phyloP scores from a whole-genome alignment of 1,284 basidiomycete species.

The Schizophyllum amplum region DNA sequence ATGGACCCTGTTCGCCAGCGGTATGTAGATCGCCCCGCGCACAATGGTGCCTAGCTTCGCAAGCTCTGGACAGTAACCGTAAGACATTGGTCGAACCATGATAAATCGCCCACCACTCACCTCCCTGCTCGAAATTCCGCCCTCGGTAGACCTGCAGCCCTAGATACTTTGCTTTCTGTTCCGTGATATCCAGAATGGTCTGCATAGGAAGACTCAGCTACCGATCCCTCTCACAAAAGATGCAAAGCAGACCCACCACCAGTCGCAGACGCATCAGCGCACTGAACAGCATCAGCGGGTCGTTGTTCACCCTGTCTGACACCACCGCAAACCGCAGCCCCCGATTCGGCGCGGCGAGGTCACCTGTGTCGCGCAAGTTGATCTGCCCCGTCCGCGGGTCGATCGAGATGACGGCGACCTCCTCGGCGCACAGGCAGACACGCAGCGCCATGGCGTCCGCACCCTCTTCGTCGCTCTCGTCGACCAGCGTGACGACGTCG shows the following conservation, averaged over 20 bases:
- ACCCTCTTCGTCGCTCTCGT: no score
- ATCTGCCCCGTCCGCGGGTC: conserved; percentile 67
- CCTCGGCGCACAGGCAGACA: conserved; percentile 63
- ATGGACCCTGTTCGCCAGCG: conserved; percentile 57
- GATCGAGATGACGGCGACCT: conserved; percentile 61
- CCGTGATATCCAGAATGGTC: conserved; percentile 68
- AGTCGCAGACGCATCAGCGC: conserved; percentile 48
- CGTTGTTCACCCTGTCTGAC: conserved; percentile 55
- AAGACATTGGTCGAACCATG: conserved; percentile 3
- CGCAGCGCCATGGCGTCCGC: conserved; percentile 49
- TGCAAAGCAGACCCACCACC: conserved; percentile 31
- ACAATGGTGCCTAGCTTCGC: conserved; percentile 52
- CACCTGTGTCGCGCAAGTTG: conserved; percentile 64
- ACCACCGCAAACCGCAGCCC: conserved; percentile 49
- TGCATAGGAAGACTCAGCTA: conserved; percentile 18
- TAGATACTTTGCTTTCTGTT: conserved; percentile 70
- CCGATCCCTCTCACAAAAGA: conserved; percentile 1
- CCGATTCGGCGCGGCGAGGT: conserved; percentile 63
- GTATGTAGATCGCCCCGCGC: conserved; percentile 57
- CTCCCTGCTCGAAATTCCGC: conserved; percentile 59
- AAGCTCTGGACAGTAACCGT: conserved; percentile 36
- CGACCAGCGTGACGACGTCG: conserved; percentile 26
- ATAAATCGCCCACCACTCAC: conserved; percentile 26
- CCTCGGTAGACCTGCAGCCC: conserved; percentile 60
- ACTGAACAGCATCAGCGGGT: conserved; percentile 45